phyloP scores from a whole-genome alignment of 1,139 yeast genomes.

The Candida albicans region DNA sequence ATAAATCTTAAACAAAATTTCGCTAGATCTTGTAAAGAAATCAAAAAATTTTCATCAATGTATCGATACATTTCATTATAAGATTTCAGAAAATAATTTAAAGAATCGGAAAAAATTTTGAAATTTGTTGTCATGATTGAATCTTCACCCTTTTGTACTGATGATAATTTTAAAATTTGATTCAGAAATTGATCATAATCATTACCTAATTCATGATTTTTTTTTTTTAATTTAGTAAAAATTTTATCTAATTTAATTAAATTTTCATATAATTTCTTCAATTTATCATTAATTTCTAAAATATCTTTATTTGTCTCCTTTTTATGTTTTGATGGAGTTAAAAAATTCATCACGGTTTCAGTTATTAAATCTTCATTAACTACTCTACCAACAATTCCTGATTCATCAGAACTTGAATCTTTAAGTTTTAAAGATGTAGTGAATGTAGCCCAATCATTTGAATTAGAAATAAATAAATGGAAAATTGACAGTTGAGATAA shows the following conservation, averaged over 20 bases:
- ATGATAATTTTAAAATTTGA: conserved; percentile 69
- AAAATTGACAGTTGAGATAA: conserved; percentile 71
- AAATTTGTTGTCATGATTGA: conserved; percentile 30
- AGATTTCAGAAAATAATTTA: conserved; percentile 49
- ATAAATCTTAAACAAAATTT: conserved; percentile 80
- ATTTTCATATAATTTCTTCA: conserved; percentile 83
- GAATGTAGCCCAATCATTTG: conserved; percentile 82
- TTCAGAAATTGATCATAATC: conserved; percentile 73
- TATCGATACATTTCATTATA: conserved; percentile 52
- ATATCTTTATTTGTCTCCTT: conserved; percentile 76
- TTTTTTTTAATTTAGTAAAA: conserved; percentile 68
- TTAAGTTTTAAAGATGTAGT: conserved; percentile 58
- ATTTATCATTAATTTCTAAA: conserved; percentile 76
- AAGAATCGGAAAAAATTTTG: conserved; percentile 42
- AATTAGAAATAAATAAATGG: conserved; percentile 70
- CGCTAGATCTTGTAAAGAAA: conserved; percentile 82
- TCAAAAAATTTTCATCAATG: conserved; percentile 79
- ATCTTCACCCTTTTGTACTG: conserved; percentile 31
- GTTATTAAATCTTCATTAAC: conserved; percentile 66
- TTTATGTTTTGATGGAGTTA: conserved; percentile 69
- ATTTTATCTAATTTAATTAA: conserved; percentile 75
- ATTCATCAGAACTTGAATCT: conserved; percentile 20
- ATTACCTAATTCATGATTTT: conserved; percentile 67
- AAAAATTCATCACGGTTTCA: conserved; percentile 89
- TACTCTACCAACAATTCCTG: conserved; percentile 39